phyloP scores from a whole-genome alignment of 495 filamentous ascomycete species.

The Chaetomium cochliodes region DNA sequence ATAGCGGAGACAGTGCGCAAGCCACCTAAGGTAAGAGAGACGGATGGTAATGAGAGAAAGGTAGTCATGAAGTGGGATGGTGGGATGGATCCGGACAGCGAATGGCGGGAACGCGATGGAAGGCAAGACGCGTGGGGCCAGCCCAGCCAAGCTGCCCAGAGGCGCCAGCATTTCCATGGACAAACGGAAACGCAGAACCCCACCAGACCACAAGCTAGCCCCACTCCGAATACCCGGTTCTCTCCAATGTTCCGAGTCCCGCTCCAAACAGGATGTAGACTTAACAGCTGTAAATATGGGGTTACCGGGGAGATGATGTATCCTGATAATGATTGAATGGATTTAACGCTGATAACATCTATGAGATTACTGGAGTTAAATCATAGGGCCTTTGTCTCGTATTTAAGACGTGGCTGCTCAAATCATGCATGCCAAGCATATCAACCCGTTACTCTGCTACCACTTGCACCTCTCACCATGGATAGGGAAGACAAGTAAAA shows the following conservation, averaged over 20 bases:
- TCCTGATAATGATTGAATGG: background rate
- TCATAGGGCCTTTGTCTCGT: too few relatives aligned
- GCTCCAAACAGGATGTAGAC: background rate
- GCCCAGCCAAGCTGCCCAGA: too few relatives aligned
- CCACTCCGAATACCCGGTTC: background rate
- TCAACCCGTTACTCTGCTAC: background rate
- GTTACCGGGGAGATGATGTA: background rate
- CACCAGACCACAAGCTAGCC: background rate
- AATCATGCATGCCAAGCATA: background rate
- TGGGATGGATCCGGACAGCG: background rate
- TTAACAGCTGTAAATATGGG: background rate
- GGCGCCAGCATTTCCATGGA: background rate
- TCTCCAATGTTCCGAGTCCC: background rate
- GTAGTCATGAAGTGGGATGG: background rate
- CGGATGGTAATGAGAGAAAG: background rate
- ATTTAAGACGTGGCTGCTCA: too few relatives aligned
- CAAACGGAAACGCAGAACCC: background rate
- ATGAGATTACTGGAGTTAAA: too few relatives aligned
- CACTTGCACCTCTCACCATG: background rate
- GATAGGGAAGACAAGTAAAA: background rate
- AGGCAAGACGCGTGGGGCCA: background rate
- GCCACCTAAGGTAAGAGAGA: too few relatives aligned
- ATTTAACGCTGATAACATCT: background rate
- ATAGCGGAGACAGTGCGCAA: background rate
- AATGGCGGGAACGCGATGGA: background rate